Base-by-base conservation (phyloP, 106 monocot genomes). In the Vanilla planifolia region DNA sequence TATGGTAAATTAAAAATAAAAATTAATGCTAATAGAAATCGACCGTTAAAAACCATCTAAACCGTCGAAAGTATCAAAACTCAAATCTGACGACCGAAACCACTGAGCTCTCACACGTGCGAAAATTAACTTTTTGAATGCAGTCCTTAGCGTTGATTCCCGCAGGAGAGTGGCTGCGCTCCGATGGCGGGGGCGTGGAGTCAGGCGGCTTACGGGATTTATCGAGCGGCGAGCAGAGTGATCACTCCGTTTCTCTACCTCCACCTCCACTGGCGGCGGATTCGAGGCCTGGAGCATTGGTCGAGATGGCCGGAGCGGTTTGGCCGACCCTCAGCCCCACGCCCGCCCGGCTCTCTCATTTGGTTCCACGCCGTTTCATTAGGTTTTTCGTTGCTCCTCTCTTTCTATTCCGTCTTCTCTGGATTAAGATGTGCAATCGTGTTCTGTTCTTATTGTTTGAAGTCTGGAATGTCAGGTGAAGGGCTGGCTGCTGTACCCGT, bases 321-420 rank as follows among this genome's bases (percentile, higher is more conserved):
- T 16, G 94, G 89, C 51, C 66, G 72, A 56, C 80, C 94, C 2
- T 83, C 86, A 15, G 52, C 67, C 5, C 76, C 75, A 5, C 89
- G 77, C 25, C 94, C 94, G 21, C 67, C 60, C 28, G 76, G 66
- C 19, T 70, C 71, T 41, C 86, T 98, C 35, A 59, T 98, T 43
- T 98, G 96, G 96, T 87, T 98, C 62, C 96, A 98, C 61, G 96
- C 96, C 50, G 96, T 98, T 25, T 98, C 96, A 11, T 51, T 98
- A 33, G 84, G 84, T 75, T 1, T 33, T 15, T 9, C 22, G 1
- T 33, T 20, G 2, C 15, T 15, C 42, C 19, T n/a, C 23, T 16
- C 60, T 25, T 24, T 15, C 0, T 58, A 40, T 14, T 60, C 60
- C 20, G 35, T 10, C 53, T 5, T 55, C 17, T 53, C 14, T 30